These are phyloP conservation scores for Dioscorea dumetorum DNA, from an alignment of 106 monocot species.

Conservation along the genomic window DNA sequence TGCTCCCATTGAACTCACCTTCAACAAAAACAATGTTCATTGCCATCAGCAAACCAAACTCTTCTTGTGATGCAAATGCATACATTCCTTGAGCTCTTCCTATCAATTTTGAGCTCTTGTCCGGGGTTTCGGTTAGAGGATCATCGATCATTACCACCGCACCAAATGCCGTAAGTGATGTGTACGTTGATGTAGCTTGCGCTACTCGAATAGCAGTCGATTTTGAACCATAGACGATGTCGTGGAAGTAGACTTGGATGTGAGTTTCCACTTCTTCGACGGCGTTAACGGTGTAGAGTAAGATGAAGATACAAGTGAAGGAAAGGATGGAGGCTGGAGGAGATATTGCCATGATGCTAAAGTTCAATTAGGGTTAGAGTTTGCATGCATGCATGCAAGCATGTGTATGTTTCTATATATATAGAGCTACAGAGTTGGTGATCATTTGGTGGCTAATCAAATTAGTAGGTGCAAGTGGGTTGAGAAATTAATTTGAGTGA, in stretches of 20 bases:
- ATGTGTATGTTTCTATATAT: background rate
- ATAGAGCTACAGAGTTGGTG: background rate
- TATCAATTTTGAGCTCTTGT: constrained; percentile 17
- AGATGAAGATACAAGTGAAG: background rate
- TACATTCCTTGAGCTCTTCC: constrained; percentile 31
- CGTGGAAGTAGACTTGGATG: constrained; percentile 34
- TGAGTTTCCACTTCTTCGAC: constrained; percentile 9
- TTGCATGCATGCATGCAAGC: too few relatives aligned
- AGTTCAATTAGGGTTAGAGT: too few relatives aligned
- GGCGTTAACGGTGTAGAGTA: background rate
- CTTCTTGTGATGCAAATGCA: constrained; percentile 20
- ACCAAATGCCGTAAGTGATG: constrained; percentile 21
- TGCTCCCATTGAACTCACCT: constrained; percentile 33
- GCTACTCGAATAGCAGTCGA: constrained; percentile 21
- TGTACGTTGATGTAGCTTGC: background rate
- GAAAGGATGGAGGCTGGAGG: background rate
- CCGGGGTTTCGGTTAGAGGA: constrained; percentile 22
- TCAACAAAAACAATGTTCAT: constrained; percentile 23
- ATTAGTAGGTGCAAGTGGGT: background rate
- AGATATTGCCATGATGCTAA: background rate
- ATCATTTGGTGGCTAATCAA: background rate
- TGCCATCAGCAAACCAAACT: constrained; percentile 11
- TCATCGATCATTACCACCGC: constrained; percentile 35
- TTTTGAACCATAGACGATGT: constrained; percentile 6
- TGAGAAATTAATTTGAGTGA: background rate